Percentiles rank a stretch among this genome's conserved stretches.
phyloP scores from a whole-genome alignment of 2,329 filamentous ascomycete genomes.

The Sarocladium kiliense region DNA sequence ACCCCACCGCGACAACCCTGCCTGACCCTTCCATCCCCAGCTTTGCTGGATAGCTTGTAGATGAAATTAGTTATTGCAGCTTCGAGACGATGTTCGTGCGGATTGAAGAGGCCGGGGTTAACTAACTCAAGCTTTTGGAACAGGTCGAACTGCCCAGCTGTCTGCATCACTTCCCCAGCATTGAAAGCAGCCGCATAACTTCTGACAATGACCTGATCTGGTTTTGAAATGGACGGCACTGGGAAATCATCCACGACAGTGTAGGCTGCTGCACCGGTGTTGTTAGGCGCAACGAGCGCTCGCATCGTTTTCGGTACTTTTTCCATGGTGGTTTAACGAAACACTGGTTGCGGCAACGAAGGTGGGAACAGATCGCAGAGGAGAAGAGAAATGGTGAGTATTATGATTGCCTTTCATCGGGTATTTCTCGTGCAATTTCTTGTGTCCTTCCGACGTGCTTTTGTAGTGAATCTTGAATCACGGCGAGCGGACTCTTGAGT shows the following conservation, averaged over 20 bases:
- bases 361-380: neutral
- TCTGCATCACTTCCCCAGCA: constrained; percentile 29
- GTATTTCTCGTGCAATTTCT: too few relatives aligned
- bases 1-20: constrained; percentile 24
- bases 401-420: too few relatives aligned
- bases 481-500: neutral
- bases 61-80: neutral
- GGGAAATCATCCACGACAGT: constrained; percentile 37
- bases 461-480: neutral
- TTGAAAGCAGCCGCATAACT: constrained; percentile 31
- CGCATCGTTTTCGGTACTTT: constrained; percentile 35
- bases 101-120: neutral
- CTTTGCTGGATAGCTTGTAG: constrained; percentile 16
- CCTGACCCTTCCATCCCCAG: constrained; percentile 28
- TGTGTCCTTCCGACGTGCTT: neutral
- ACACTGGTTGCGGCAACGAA: neutral
- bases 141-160: constrained; percentile 19
- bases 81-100: neutral
- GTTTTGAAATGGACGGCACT: constrained; percentile 34
- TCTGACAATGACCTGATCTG: constrained; percentile 37
- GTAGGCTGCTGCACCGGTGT: constrained; percentile 31
- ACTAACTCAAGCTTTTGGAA: constrained; percentile 24
- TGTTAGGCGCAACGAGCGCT: constrained; percentile 34
- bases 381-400: neutral
- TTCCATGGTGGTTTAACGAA: constrained; percentile 18